Conservation (phyloP, 805 yeast species). For the Komagataella pseudopastoris region DNA sequence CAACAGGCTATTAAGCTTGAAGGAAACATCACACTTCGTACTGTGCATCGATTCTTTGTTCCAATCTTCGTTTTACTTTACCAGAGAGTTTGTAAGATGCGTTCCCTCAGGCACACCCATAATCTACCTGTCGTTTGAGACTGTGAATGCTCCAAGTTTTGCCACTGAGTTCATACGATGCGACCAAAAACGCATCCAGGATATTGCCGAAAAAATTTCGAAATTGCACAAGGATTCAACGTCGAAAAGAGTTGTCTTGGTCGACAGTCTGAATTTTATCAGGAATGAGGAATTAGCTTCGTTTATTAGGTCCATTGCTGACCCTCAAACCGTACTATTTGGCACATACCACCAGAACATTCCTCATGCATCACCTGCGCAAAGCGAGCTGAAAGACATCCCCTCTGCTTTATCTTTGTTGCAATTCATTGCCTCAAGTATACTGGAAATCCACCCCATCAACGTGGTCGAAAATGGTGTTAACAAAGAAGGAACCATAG, state of each 20-base stretch:
- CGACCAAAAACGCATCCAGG: constrained; percentile 5
- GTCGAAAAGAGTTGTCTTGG: constrained; percentile 30
- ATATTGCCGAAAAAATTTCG: constrained; percentile 5
- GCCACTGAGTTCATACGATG: constrained; percentile 38
- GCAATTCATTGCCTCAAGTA: constrained; percentile 61
- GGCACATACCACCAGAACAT: constrained; percentile 23
- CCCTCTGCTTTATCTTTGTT: constrained; percentile 43
- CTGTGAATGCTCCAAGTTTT: constrained; percentile 35
- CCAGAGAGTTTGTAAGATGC: constrained; percentile 43
- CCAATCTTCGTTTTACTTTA: constrained; percentile 48
- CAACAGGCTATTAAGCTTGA: constrained; percentile 50
- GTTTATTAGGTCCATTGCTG: constrained; percentile 31
- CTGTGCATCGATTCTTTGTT: constrained; percentile 55
- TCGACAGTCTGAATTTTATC: constrained; percentile 61
- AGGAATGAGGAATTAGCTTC: constrained; percentile 28
- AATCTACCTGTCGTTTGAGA: constrained; percentile 57
- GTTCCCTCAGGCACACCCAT: constrained; percentile 20
- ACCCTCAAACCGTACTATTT: constrained; percentile 15
- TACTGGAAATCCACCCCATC: constrained; percentile 46
- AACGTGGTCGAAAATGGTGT: constrained; percentile 3
- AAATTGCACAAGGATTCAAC: constrained; percentile 1
- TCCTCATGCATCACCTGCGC: constrained; percentile 4
- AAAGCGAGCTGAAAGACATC: constrained; percentile 19
- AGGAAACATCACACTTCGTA: constrained; percentile 65
- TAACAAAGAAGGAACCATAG: constrained; percentile 10